A percentile compares a stretch with the other conserved stretches of the same genome.
Conservation (phyloP, 1,139 yeast genomes). For the Hemisphaericaspora subhashii region DNA sequence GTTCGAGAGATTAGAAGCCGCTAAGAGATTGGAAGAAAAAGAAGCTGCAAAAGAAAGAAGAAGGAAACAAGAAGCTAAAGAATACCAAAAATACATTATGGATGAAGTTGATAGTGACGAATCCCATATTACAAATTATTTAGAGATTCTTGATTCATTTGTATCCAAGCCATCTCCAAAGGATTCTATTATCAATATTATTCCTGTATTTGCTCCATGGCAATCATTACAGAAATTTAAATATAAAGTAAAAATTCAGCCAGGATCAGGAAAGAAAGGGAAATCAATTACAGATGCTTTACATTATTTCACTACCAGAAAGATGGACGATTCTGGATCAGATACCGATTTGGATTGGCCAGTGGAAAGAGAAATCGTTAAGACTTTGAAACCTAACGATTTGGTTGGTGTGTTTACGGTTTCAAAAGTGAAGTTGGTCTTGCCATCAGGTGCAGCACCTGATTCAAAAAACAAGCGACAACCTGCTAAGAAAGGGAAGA, state of each 20-base stretch:
- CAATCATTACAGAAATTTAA: conserved; percentile 68
- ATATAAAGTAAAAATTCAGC: conserved; percentile 82
- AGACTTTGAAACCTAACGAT: conserved; percentile 54
- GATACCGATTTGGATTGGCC: conserved; percentile 74
- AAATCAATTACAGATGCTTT: conserved; percentile 74
- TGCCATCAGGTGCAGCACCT: conserved; percentile 30
- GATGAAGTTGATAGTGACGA: conserved; percentile 29
- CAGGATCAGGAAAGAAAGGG: conserved; percentile 88
- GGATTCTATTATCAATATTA: conserved; percentile 54
- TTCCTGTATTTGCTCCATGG: conserved; percentile 97
- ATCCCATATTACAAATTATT: conserved; percentile 30
- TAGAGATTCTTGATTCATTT: conserved; percentile 42
- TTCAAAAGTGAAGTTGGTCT: conserved; percentile 37
- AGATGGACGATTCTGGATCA: conserved; percentile 46
- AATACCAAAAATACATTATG: conserved; percentile 46
- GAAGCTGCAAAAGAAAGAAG: conserved; percentile 33
- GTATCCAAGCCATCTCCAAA: conserved; percentile 42
- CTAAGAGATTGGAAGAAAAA: conserved; percentile 21
- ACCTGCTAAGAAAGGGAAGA: conserved; percentile 10
- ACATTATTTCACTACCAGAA: conserved; percentile 56
- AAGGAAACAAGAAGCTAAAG: conserved; percentile 51
- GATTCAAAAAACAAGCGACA: conserved; percentile 8
- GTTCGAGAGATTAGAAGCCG: conserved; percentile 29
- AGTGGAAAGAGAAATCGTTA: conserved; percentile 59
- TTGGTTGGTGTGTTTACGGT: conserved; percentile 41